Conservation (phyloP, 2,329 filamentous ascomycete species). For the Xylaria sp. region DNA sequence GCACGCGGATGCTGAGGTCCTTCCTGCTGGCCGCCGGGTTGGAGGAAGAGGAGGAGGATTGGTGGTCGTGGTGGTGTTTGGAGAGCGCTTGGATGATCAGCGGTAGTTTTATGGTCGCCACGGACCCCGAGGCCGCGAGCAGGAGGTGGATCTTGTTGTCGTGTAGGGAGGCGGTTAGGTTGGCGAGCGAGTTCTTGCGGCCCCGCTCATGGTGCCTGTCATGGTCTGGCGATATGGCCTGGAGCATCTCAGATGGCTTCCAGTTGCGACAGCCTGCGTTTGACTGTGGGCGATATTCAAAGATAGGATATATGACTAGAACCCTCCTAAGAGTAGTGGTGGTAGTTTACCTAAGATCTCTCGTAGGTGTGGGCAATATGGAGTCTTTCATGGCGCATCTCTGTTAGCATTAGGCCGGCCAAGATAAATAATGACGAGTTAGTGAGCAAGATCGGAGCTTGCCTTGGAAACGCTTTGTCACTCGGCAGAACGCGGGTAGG, state of each 20-base stretch:
- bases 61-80: conserved; percentile 39
- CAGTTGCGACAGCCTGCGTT: no score
- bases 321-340: no score
- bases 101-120: conserved; percentile 86
- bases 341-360: background rate
- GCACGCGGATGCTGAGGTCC: conserved; percentile 65
- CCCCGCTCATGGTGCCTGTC: conserved; percentile 30
- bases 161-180: conserved; percentile 38
- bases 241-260: conserved; percentile 28
- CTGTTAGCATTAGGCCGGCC: background rate
- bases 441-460: no score
- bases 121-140: conserved; percentile 69
- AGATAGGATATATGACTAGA: no score
- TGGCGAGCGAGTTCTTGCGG: conserved; percentile 30
- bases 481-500: background rate
- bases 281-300: background rate
- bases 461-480: background rate
- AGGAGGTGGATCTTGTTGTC: conserved; percentile 64
- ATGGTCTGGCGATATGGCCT: conserved; percentile 31
- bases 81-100: conserved; percentile 65
- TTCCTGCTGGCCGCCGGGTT: conserved; percentile 3
- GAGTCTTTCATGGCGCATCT: background rate
- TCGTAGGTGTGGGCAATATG: background rate
- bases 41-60: conserved; percentile 54
- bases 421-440: background rate